A percentile compares a stretch with the other conserved stretches of the same genome.
Evolutionary conservation across 1,139 yeast species (phyloP).

Genomic region (Yamadazyma taylorii): DNA sequence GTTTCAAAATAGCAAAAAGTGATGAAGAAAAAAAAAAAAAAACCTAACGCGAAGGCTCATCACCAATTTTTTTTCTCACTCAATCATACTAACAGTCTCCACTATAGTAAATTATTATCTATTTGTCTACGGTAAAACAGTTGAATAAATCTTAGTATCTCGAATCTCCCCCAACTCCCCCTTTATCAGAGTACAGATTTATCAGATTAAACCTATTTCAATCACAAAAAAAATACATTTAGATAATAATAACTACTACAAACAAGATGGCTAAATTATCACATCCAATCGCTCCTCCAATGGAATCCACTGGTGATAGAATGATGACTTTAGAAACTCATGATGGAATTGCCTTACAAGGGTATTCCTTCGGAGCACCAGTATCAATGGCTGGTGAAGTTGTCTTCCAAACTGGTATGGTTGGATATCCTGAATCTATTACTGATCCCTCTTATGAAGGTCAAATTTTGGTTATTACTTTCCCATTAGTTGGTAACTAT

Average conservation of each 20-base stretch:
- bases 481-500: slow-evolving; percentile 96
- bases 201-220: not conserved
- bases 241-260: slow-evolving; percentile 3
- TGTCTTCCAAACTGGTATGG: slow-evolving; percentile 99
- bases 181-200: slow-evolving; percentile 1
- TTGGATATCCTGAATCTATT: slow-evolving; percentile 97
- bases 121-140: slow-evolving; percentile 5
- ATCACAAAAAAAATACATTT: slow-evolving; percentile 4
- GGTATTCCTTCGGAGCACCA: slow-evolving; percentile 97
- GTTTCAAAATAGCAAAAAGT: too few relatives aligned
- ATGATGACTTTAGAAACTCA: slow-evolving; percentile 89
- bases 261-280: slow-evolving; percentile 28
- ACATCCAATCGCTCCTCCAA: slow-evolving; percentile 85
- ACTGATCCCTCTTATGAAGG: slow-evolving; percentile 99
- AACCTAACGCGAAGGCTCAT: not conserved
- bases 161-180: slow-evolving; percentile 7
- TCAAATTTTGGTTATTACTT: slow-evolving; percentile 94
- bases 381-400: slow-evolving; percentile 92
- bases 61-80: not conserved
- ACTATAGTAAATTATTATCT: slow-evolving; percentile 12
- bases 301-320: slow-evolving; percentile 77
- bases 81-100: slow-evolving; percentile 5
- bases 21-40: too few relatives aligned
- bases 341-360: slow-evolving; percentile 87
- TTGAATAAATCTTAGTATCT: not conserved